These are phyloP conservation scores for Eimeria tenella DNA, from an alignment of 169 alveolate species.

Conservation along the genomic window DNA sequence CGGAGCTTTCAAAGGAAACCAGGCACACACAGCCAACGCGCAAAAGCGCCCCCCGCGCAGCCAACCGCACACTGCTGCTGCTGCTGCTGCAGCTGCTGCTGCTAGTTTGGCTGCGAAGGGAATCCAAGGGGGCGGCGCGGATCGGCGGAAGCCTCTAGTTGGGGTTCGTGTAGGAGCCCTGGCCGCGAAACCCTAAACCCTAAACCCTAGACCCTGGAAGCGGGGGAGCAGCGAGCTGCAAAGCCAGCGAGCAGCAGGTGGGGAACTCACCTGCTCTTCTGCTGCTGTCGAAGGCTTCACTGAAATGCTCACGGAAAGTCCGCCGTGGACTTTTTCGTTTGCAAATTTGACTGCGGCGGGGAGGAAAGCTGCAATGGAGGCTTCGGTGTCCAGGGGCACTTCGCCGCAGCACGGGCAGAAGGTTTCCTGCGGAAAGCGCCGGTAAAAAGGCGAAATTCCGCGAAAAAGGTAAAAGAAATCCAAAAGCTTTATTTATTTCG, in stretches of 20 bases:
- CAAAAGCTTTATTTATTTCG: background rate
- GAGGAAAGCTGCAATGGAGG: slow-evolving; percentile 50
- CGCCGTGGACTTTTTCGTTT: slow-evolving; percentile 69
- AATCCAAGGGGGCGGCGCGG: no score
- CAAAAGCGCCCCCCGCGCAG: no score
- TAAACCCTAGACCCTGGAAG: background rate
- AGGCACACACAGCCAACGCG: no score
- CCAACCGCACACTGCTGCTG: no score
- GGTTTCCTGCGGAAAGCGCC: slow-evolving; percentile 57
- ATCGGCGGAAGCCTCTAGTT: no score
- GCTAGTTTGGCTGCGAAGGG: no score
- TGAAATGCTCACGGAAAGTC: slow-evolving; percentile 52
- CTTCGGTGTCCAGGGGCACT: slow-evolving; percentile 76
- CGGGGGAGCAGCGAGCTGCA: background rate
- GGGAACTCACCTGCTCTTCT: slow-evolving; percentile 72
- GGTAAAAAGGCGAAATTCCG: background rate
- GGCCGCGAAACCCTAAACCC: no score
- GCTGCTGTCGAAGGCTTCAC: slow-evolving; percentile 17
- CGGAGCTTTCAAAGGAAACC: no score
- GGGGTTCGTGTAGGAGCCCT: no score
- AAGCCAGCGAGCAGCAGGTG: background rate
- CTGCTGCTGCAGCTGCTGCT: no score
- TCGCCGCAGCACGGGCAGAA: slow-evolving; percentile 72
- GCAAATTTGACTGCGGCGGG: slow-evolving; percentile 63
- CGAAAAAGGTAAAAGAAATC: background rate